These are phyloP conservation scores for Blastocrithidia nonstop DNA, from an alignment of 208 protist species.

Conservation along the genomic window DNA sequence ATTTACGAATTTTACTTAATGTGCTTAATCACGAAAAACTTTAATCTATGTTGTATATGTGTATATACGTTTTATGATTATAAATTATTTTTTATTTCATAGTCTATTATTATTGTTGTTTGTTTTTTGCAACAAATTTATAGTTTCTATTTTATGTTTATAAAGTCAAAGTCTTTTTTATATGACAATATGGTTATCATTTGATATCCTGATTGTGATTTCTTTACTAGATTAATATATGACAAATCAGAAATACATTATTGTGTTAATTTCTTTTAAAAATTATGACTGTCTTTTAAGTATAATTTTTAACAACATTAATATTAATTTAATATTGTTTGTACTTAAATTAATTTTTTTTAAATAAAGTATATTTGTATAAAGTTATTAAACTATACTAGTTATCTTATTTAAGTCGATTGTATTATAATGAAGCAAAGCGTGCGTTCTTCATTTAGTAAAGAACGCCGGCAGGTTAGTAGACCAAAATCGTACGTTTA, in stretches of 20 bases:
- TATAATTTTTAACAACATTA: neutral
- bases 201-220: conserved; percentile 4
- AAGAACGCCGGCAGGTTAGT: no score
- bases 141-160: no score
- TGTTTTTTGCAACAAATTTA: no score
- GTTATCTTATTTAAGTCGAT: no score
- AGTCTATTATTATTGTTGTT: conserved; percentile 6
- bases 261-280: conserved; percentile 4
- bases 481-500: no score
- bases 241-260: conserved; percentile 4
- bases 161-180: neutral
- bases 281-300: neutral
- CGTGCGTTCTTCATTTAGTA: no score
- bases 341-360: neutral
- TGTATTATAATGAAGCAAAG: no score
- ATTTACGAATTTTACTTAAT: no score
- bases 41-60: no score
- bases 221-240: conserved; percentile 3
- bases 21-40: no score
- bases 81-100: conserved; percentile 6
- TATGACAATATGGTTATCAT: neutral
- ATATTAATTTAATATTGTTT: conserved; percentile 2
- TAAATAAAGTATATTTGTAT: no score
- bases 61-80: neutral
- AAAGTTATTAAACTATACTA: no score